A percentile compares a stretch with the other conserved stretches of the same genome.
Conservation (phyloP, 176 grass and related monocot species). For the Lolium multiflorum region DNA sequence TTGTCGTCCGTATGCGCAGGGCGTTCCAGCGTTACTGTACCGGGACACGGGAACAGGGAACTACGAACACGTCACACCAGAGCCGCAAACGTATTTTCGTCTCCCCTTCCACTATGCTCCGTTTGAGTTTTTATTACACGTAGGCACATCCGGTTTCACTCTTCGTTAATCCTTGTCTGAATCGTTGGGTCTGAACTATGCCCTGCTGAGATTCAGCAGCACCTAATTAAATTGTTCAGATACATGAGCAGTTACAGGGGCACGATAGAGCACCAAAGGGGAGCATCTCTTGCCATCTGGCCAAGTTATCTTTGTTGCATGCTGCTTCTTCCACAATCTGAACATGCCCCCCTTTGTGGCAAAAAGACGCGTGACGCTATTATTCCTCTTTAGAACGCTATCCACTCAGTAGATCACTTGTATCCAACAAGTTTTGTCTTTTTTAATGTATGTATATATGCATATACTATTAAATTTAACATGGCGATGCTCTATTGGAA, state of each 20-base stretch:
- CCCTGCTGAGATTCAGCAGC: not conserved
- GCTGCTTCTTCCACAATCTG: too few species aligned
- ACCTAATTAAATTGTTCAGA: not conserved
- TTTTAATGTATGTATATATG: not conserved
- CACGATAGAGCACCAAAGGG: too few species aligned
- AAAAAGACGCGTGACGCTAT: not conserved
- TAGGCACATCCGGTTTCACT: not conserved
- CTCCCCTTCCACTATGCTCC: not conserved
- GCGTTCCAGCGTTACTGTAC: not conserved
- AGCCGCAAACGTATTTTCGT: not conserved
- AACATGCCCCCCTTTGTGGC: too few species aligned
- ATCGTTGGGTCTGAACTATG: not conserved
- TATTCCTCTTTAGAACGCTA: conserved; percentile 20
- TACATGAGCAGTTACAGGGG: too few species aligned
- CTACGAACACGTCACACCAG: not conserved
- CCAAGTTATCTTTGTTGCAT: too few species aligned
- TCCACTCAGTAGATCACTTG: not conserved
- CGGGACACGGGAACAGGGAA: not conserved
- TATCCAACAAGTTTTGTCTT: not conserved
- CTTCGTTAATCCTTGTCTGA: not conserved
- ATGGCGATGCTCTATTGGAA: not conserved
- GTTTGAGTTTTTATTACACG: not conserved
- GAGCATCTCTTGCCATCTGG: too few species aligned
- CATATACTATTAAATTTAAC: not conserved
- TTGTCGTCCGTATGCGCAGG: not conserved